A percentile compares a stretch with the other conserved stretches of the same genome.
phyloP scores from a whole-genome alignment of 345 rosid species.

The Acer negundo region DNA sequence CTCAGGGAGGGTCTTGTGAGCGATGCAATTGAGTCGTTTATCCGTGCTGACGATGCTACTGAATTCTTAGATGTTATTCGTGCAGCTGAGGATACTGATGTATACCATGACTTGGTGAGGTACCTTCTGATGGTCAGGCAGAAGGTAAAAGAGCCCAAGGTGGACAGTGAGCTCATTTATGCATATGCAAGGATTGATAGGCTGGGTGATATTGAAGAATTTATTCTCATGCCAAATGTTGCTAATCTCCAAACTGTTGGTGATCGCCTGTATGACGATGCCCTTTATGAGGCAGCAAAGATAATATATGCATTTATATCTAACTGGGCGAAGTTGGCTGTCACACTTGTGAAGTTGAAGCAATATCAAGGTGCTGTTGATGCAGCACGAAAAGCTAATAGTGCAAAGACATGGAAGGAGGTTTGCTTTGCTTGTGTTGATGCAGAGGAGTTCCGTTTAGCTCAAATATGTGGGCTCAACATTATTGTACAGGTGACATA shows the following conservation, averaged over 20 bases:
- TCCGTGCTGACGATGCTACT: constrained; percentile 91
- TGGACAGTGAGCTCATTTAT: constrained; percentile 91
- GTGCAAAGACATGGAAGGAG: constrained; percentile 99
- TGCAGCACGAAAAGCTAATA: constrained; percentile 98
- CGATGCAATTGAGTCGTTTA: constrained; percentile 95
- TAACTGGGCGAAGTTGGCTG: constrained; percentile 98
- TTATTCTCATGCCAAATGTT: constrained; percentile 97
- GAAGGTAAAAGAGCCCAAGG: constrained; percentile 93
- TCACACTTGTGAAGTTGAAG: constrained; percentile 86
- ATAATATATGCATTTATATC: constrained; percentile 92
- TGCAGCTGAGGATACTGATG: constrained; percentile 73
- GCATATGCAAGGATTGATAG: constrained; percentile 98
- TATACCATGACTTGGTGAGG: constrained; percentile 88
- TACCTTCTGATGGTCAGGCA: constrained; percentile 98
- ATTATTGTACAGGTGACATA: constrained; percentile 75
- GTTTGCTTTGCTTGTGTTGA: constrained; percentile 99
- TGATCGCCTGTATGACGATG: constrained; percentile 87
- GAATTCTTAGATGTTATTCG: constrained; percentile 78
- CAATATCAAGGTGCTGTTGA: constrained; percentile 99
- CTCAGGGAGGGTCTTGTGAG: constrained; percentile 93
- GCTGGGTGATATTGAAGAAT: constrained; percentile 84
- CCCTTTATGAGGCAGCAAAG: constrained; percentile 92
- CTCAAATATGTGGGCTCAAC: constrained; percentile 97
- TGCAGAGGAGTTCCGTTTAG: constrained; percentile 95
- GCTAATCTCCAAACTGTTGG: constrained; percentile 95